Percentiles rank a stretch among this genome's conserved stretches.
phyloP scores from a whole-genome alignment of 305 asterid species.

The Stenogyne calaminthoides region DNA sequence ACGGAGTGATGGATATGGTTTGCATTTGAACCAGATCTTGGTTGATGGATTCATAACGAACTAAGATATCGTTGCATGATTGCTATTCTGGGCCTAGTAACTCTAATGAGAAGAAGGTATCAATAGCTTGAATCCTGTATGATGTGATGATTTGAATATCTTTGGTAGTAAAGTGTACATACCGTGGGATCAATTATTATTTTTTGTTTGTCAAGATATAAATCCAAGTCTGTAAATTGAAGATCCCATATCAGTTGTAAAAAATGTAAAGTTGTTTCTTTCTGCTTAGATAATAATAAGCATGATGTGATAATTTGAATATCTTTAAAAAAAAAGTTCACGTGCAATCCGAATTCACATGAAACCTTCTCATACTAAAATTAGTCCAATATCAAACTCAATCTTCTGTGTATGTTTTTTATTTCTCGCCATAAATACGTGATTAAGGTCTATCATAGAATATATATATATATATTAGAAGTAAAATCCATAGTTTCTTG shows the following conservation, averaged over 20 bases:
- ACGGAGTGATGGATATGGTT: not conserved
- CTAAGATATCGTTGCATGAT: not conserved
- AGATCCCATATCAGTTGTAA: not conserved
- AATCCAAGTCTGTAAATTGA: not conserved
- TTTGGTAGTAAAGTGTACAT: constrained; percentile 13
- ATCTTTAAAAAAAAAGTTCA: no score
- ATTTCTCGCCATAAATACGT: no score
- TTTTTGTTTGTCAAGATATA: not conserved
- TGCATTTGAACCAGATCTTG: not conserved
- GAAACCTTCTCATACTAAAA: no score
- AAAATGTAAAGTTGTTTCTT: not conserved
- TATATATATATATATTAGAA: no score
- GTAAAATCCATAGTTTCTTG: not conserved
- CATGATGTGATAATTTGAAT: no score
- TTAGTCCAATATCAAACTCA: no score
- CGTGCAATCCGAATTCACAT: no score
- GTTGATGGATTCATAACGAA: not conserved
- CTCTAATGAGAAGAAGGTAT: not conserved
- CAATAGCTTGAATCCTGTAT: not conserved
- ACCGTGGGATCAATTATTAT: not conserved
- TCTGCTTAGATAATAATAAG: not conserved
- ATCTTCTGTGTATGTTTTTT: no score
- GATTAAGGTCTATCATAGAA: no score
- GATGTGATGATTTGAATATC: constrained; percentile 7
- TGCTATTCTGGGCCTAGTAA: not conserved